Conservation (phyloP, 2,329 filamentous ascomycete species). For the Ascomycota sp. region DNA sequence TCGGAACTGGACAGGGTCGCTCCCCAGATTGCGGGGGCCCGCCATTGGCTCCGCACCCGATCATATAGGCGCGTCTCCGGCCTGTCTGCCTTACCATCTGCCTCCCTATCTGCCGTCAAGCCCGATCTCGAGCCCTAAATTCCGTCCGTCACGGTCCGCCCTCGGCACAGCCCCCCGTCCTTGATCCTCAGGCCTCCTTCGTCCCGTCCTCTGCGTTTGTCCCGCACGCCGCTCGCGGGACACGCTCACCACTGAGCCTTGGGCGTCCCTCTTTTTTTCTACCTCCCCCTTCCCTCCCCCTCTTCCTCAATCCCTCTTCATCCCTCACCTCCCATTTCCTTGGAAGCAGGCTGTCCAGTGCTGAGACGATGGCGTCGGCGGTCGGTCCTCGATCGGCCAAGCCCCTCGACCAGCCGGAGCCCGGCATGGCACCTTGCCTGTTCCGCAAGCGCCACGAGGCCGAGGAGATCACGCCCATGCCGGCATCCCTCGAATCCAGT, state of each 20-base stretch:
- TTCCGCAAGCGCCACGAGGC: conserved; percentile 25
- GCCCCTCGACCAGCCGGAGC: neutral
- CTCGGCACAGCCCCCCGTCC: no score
- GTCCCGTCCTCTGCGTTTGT: no score
- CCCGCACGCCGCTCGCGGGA: no score
- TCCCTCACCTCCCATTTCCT: neutral
- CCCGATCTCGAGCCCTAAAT: no score
- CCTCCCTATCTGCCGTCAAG: no score
- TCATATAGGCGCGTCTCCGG: neutral
- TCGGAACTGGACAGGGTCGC: neutral
- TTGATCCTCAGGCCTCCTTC: no score
- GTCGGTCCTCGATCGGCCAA: no score
- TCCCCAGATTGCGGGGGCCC: neutral
- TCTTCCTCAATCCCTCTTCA: neutral
- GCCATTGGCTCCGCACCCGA: neutral
- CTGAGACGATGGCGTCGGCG: no score
- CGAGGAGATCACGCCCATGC: conserved; percentile 22
- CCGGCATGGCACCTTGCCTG: conserved; percentile 14
- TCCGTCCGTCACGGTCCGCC: no score
- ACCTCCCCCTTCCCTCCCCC: neutral
- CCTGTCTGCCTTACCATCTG: no score
- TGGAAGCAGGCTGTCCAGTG: no score
- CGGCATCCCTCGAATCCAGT: conserved; percentile 18
- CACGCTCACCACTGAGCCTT: neutral
- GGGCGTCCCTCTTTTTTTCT: neutral